Conservation (phyloP, 148 eudicot species). For the Polygonum aviculare region DNA sequence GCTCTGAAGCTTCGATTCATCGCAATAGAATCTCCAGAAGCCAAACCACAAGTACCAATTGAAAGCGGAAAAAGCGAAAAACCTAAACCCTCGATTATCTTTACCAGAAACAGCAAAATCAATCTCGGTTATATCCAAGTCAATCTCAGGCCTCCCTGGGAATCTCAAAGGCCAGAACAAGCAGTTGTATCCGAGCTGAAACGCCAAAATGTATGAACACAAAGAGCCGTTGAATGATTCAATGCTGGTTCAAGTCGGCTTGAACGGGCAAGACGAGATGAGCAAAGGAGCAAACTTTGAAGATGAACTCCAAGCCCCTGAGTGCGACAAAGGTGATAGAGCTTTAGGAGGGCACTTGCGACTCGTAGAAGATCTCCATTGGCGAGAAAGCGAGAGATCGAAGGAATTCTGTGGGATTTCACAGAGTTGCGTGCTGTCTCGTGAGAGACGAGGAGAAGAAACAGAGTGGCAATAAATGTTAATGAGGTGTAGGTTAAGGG, state of each 20-base stretch:
- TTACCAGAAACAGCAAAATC: constrained; percentile 3
- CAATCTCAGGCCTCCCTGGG: background rate
- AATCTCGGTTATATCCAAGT: background rate
- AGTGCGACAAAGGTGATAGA: background rate
- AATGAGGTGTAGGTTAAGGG: constrained; percentile 22
- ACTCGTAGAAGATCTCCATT: constrained; percentile 22
- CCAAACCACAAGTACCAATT: constrained; percentile 9
- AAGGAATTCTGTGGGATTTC: constrained; percentile 15
- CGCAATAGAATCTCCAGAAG: constrained; percentile 13
- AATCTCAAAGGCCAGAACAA: background rate
- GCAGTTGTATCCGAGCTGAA: constrained; percentile 20
- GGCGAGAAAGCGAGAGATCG: constrained; percentile 23
- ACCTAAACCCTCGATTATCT: constrained; percentile 4
- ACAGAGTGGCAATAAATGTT: constrained; percentile 28
- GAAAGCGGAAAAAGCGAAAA: constrained; percentile 14
- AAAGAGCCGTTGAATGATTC: constrained; percentile 16
- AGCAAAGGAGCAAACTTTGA: background rate
- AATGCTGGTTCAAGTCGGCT: background rate
- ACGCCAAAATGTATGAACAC: constrained; percentile 13
- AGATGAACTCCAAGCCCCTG: background rate
- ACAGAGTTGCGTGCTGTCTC: background rate
- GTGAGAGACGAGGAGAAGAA: constrained; percentile 8
- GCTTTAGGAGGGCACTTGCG: background rate
- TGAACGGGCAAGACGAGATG: constrained; percentile 5
- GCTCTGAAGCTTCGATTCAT: constrained; percentile 94